Conservation (phyloP, 148 eudicot genomes). For the Heliosperma pusillum region DNA sequence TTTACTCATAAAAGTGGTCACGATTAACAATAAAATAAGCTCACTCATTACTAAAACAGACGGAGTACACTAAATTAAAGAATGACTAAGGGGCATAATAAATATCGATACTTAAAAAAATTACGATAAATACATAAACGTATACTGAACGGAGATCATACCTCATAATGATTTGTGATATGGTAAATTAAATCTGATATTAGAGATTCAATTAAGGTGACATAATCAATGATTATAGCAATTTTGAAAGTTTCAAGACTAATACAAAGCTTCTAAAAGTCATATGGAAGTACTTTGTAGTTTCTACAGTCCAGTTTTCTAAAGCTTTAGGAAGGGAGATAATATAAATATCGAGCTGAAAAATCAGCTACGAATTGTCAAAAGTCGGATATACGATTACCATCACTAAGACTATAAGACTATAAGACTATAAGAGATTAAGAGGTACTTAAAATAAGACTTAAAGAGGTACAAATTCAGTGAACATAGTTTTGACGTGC, state of each 20-base stretch:
- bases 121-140: too few species aligned
- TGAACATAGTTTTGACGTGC: conserved; percentile 9
- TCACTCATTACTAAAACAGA: too few species aligned
- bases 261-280: conserved; percentile 1
- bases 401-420: not conserved
- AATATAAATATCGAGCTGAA: not conserved
- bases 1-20: too few species aligned
- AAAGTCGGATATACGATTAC: not conserved
- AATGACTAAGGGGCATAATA: too few species aligned
- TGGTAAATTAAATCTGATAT: too few species aligned
- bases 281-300: conserved; percentile 13
- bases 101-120: too few species aligned
- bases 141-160: too few species aligned
- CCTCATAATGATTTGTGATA: too few species aligned
- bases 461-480: conserved; percentile 11
- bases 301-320: not conserved
- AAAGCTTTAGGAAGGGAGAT: not conserved
- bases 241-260: not conserved
- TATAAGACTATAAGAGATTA: too few species aligned
- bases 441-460: not conserved
- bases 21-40: too few species aligned
- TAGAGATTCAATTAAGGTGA: not conserved
- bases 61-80: too few species aligned
- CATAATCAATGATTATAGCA: not conserved
- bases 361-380: conserved; percentile 5